These are phyloP conservation scores for Ogataea naganishii DNA, from an alignment of 805 yeast genomes.

Conservation along the genomic window DNA sequence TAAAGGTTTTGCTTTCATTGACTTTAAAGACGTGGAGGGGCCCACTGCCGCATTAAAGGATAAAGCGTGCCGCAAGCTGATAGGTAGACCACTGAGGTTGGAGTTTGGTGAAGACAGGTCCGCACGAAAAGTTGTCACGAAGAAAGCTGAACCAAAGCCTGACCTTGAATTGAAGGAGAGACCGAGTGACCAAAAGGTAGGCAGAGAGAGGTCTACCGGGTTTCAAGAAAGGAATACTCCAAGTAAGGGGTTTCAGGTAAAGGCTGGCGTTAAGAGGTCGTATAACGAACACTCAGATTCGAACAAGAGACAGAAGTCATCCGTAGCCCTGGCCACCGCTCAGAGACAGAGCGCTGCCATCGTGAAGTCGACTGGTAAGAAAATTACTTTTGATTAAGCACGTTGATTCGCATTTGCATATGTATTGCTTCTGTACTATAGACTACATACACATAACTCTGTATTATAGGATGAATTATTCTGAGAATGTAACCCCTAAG, in stretches of 20 bases:
- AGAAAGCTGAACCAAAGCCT: constrained; percentile 3
- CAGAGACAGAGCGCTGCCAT: constrained; percentile 86
- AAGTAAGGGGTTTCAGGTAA: constrained; percentile 11
- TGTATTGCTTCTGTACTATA: constrained; percentile 1
- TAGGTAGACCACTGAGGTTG: constrained; percentile 71
- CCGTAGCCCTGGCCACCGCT: constrained; percentile 81
- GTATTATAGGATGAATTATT: neutral
- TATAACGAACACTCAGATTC: constrained; percentile 9
- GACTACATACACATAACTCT: neutral
- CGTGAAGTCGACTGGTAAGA: constrained; percentile 86
- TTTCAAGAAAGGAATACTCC: too few relatives aligned
- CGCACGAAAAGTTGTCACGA: constrained; percentile 19
- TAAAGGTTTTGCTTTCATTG: constrained; percentile 92
- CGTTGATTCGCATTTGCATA: constrained; percentile 1
- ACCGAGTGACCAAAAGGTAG: constrained; percentile 7
- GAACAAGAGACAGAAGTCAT: constrained; percentile 55
- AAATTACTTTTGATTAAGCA: constrained; percentile 53
- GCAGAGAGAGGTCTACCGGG: constrained; percentile 14
- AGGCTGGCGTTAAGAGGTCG: too few relatives aligned
- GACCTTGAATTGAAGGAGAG: too few relatives aligned
- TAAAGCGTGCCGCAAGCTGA: constrained; percentile 52
- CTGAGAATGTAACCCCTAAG: too few relatives aligned
- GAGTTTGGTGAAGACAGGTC: constrained; percentile 96
- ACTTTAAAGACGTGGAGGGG: constrained; percentile 71
- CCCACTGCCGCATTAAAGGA: constrained; percentile 79